Percentiles rank a stretch among this genome's conserved stretches.
These are phyloP conservation scores for Penicillium sp. DNA, from an alignment of 2,329 filamentous ascomycete genomes.

Conservation along the genomic window DNA sequence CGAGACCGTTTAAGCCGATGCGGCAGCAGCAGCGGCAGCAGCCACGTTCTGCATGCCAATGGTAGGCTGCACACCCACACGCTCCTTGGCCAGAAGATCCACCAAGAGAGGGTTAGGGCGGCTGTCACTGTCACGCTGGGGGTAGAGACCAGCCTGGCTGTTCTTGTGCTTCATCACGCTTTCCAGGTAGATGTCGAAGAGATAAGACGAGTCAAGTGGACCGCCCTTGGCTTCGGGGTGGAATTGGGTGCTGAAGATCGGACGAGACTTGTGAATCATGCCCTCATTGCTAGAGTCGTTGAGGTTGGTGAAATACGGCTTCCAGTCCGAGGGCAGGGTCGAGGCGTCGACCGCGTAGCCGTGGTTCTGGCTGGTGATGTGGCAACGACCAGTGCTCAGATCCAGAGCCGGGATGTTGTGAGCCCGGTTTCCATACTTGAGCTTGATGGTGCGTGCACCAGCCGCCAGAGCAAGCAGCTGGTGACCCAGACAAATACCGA, in stretches of 20 bases:
- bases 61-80: conserved; percentile 77
- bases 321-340: conserved; percentile 79
- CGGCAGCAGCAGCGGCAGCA: conserved; percentile 31
- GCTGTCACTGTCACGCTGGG: conserved; percentile 80
- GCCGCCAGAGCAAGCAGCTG: conserved; percentile 87
- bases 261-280: conserved; percentile 91
- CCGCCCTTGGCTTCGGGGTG: conserved; percentile 97
- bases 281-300: conserved; percentile 96
- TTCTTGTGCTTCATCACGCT: conserved; percentile 86
- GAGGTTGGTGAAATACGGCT: conserved; percentile 97
- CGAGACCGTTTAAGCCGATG: conserved; percentile 20
- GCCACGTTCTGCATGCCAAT: conserved; percentile 48
- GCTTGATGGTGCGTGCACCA: conserved; percentile 86
- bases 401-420: conserved; percentile 97
- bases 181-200: conserved; percentile 94
- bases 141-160: conserved; percentile 63
- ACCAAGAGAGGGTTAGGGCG: conserved; percentile 80
- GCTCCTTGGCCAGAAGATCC: conserved; percentile 87
- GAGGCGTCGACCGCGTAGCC: conserved; percentile 88
- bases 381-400: conserved; percentile 90
- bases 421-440: conserved; percentile 98
- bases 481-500: conserved; percentile 97
- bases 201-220: conserved; percentile 87
- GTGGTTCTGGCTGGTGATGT: conserved; percentile 98
- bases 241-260: conserved; percentile 98